Evolutionary conservation across 139 green algal species (phyloP).

Genomic region (Microglena sp.): DNA sequence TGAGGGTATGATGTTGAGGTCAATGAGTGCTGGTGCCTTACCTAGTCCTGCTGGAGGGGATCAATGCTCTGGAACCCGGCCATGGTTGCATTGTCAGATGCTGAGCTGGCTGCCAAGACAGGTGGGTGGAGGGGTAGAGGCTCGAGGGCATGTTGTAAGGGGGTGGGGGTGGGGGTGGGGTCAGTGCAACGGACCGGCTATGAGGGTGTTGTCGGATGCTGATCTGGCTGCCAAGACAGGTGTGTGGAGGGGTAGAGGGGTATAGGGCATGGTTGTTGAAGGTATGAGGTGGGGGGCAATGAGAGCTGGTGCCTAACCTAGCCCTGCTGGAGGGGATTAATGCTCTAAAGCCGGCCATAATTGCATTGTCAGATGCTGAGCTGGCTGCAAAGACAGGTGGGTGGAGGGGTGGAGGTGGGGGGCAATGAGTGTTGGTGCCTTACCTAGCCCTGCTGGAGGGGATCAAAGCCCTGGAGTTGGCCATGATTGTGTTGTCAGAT

Average conservation of each 20-base stretch:
- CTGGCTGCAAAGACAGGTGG: not conserved
- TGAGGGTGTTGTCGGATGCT: constrained; percentile 63
- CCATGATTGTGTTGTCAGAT: not conserved
- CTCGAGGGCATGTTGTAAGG: no score
- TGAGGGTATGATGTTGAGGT: no score
- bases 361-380: not conserved
- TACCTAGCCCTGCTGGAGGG: no score
- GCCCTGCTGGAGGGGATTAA: not conserved
- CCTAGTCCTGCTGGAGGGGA: no score
- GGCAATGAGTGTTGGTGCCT: not conserved
- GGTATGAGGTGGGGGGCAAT: not conserved
- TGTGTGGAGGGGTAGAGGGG: not conserved
- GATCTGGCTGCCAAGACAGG: constrained; percentile 68
- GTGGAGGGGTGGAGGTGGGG: not conserved
- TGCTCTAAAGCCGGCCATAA: not conserved
- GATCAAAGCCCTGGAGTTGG: no score
- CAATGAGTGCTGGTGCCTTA: no score
- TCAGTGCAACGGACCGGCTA: constrained; percentile 54
- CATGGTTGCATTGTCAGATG: constrained; percentile 62
- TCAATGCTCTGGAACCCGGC: no score
- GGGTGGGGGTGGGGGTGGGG: no score
- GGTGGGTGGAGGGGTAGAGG: constrained; percentile 24
- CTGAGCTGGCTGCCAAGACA: constrained; percentile 67
- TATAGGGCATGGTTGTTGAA: not conserved
- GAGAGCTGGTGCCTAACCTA: not conserved